These are phyloP conservation scores for Kwoniella pini DNA, from an alignment of 768 basidiomycete genomes.

Conservation along the genomic window DNA sequence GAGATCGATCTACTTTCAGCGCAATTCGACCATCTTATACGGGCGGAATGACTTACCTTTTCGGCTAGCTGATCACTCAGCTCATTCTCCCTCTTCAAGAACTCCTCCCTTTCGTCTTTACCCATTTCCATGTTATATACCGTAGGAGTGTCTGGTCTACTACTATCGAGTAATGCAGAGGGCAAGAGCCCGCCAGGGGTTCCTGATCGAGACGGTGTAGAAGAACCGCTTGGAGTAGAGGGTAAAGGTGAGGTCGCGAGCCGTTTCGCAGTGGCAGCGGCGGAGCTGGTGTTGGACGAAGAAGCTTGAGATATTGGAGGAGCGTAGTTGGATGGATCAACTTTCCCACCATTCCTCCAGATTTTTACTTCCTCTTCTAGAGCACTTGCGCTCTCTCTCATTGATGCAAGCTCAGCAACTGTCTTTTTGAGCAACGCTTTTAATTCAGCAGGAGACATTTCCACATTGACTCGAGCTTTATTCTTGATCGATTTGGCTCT, in stretches of 20 bases:
- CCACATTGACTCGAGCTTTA: constrained; percentile 96
- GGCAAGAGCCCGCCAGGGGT: constrained; percentile 63
- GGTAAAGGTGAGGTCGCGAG: constrained; percentile 62
- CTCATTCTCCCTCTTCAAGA: constrained; percentile 94
- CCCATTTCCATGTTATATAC: constrained; percentile 69
- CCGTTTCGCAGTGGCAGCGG: constrained; percentile 58
- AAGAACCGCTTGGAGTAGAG: constrained; percentile 61
- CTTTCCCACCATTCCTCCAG: constrained; percentile 84
- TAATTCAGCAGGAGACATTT: constrained; percentile 90
- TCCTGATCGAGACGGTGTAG: constrained; percentile 59
- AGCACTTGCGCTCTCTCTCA: constrained; percentile 76
- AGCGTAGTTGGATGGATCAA: constrained; percentile 82
- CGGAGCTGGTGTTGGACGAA: constrained; percentile 1
- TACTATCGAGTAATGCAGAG: constrained; percentile 76
- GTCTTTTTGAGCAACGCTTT: constrained; percentile 89
- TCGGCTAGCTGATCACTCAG: constrained; percentile 89
- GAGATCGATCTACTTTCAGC: neutral
- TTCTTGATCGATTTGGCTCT: constrained; percentile 99
- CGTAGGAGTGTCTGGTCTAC: constrained; percentile 89
- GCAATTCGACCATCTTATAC: neutral
- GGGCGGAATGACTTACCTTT: constrained; percentile 56
- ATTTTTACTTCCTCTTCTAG: constrained; percentile 86
- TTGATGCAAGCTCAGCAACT: constrained; percentile 76
- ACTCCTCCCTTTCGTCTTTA: constrained; percentile 96
- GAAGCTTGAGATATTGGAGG: constrained; percentile 14